Evolutionary conservation across 2,329 filamentous ascomycete genomes (phyloP).

Genomic region (Rutstroemia sp.): DNA sequence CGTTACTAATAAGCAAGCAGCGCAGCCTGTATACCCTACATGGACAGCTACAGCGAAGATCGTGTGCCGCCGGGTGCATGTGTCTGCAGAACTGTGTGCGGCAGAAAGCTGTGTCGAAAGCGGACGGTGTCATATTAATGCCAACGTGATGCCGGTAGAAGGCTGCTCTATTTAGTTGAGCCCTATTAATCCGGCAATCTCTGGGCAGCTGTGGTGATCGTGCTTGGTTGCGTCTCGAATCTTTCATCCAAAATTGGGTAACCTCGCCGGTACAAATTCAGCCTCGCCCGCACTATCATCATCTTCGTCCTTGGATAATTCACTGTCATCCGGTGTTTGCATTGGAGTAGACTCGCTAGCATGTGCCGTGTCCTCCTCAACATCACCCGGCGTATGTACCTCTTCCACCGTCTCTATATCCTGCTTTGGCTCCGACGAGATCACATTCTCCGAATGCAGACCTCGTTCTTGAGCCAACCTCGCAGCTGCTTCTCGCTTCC

Average conservation of each 20-base stretch:
- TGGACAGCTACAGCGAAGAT: too few species aligned
- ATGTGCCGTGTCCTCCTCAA: background rate
- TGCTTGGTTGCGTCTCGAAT: conserved; percentile 56
- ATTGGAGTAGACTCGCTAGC: background rate
- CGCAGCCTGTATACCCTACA: too few species aligned
- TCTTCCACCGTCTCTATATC: conserved; percentile 10
- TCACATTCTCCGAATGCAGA: conserved; percentile 32
- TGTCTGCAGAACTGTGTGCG: too few species aligned
- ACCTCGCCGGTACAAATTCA: conserved; percentile 49
- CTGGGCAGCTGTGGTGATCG: conserved; percentile 47
- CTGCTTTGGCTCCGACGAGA: conserved; percentile 18
- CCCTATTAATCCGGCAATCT: background rate
- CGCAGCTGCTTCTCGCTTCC: conserved; percentile 44
- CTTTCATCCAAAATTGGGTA: conserved; percentile 44
- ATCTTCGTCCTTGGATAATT: too few species aligned
- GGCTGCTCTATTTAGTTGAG: background rate
- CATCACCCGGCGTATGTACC: conserved; percentile 1
- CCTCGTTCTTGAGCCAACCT: conserved; percentile 45
- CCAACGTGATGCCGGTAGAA: too few species aligned
- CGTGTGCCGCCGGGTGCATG: too few species aligned
- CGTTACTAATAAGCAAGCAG: too few species aligned
- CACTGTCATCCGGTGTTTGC: background rate
- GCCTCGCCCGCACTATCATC: conserved; percentile 18
- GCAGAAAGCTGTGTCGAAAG: too few species aligned
- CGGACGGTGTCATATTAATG: too few species aligned